These are phyloP conservation scores for Fraxinus anomala DNA, from an alignment of 257 asterid genomes.

Conservation along the genomic window DNA sequence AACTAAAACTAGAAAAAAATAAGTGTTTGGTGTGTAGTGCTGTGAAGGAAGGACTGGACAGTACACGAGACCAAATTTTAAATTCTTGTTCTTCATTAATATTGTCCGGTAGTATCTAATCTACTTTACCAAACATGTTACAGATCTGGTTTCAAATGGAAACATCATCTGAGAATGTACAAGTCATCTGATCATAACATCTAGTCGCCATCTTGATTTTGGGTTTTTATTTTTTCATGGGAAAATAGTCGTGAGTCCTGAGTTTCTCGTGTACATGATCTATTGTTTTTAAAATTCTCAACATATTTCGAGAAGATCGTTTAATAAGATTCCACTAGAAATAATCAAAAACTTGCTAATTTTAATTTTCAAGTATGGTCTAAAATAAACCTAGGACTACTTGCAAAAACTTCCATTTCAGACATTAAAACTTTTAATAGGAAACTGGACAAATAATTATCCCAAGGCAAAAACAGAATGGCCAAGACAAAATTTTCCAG, in stretches of 20 bases:
- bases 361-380: background rate
- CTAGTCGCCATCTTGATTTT: conserved; percentile 3
- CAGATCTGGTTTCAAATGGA: background rate
- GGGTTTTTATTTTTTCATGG: background rate
- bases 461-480: background rate
- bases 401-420: background rate
- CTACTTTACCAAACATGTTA: background rate
- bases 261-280: background rate
- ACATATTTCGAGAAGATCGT: background rate
- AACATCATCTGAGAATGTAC: background rate
- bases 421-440: background rate
- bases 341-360: background rate
- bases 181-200: background rate
- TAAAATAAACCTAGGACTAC: background rate
- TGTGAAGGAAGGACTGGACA: background rate
- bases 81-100: background rate
- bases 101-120: background rate
- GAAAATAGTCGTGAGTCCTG: background rate
- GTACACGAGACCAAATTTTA: background rate
- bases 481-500: too few relatives aligned
- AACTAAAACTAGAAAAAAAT: background rate
- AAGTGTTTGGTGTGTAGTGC: background rate
- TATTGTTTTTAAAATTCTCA: background rate
- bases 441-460: background rate
- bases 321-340: background rate